Evolutionary conservation across 495 filamentous ascomycete genomes (phyloP).

Genomic region (Penicillium cinerascens): DNA sequence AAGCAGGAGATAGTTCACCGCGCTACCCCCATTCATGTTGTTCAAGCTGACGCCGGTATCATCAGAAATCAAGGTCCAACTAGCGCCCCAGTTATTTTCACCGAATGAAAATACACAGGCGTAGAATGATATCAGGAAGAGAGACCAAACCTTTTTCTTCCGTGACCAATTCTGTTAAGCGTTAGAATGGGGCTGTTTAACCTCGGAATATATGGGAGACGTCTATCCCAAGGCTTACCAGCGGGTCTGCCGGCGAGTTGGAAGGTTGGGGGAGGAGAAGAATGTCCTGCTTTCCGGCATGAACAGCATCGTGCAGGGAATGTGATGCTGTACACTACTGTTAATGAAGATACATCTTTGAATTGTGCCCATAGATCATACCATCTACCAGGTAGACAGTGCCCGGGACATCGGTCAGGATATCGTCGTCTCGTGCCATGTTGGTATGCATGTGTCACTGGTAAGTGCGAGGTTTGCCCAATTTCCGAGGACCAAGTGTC

Average conservation of each 20-base stretch:
- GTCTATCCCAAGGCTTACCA: slow-evolving; percentile 11
- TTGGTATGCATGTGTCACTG: not conserved
- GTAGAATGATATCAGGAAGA: slow-evolving; percentile 27
- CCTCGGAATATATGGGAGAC: not conserved
- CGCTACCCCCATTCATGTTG: slow-evolving; percentile 33
- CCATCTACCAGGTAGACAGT: slow-evolving; percentile 32
- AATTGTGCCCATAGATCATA: not conserved
- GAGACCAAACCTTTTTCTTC: slow-evolving; percentile 26
- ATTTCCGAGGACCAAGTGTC: not conserved
- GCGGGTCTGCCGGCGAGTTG: slow-evolving; percentile 24
- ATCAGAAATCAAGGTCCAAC: slow-evolving; percentile 29
- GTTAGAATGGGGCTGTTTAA: not conserved
- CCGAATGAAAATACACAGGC: slow-evolving; percentile 30
- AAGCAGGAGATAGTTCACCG: slow-evolving; percentile 31
- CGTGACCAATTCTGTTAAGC: slow-evolving; percentile 23
- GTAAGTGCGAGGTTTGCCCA: not conserved
- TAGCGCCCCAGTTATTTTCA: slow-evolving; percentile 30
- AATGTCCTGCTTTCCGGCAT: slow-evolving; percentile 26
- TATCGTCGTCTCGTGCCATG: slow-evolving; percentile 22
- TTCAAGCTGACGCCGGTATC: slow-evolving; percentile 26
- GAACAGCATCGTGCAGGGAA: slow-evolving; percentile 14
- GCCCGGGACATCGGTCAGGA: slow-evolving; percentile 27
- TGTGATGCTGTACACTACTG: slow-evolving; percentile 8
- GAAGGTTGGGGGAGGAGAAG: slow-evolving; percentile 32
- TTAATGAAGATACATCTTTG: not conserved